phyloP scores from a whole-genome alignment of 768 basidiomycete species.

The Sutorius australiensis region DNA sequence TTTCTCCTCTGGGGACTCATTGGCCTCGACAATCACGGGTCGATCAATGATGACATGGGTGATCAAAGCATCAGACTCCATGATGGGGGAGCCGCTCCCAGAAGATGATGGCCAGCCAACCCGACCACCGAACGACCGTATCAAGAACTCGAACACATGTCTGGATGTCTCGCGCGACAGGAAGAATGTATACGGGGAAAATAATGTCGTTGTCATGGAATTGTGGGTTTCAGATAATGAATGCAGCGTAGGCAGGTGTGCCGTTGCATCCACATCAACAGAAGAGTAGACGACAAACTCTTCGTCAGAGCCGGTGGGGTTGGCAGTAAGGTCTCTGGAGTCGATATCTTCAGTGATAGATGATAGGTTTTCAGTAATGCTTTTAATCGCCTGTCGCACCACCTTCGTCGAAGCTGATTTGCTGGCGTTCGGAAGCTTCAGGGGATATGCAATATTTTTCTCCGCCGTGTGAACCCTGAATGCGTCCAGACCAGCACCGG shows the following conservation, averaged over 20 bases:
- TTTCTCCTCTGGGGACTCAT: constrained; percentile 55
- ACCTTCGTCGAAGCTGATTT: constrained; percentile 54
- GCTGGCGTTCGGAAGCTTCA: constrained; percentile 8
- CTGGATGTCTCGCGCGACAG: constrained; percentile 91
- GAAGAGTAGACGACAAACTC: constrained; percentile 64
- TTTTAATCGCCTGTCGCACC: constrained; percentile 46
- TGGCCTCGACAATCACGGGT: constrained; percentile 49
- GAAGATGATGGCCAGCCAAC: constrained; percentile 86
- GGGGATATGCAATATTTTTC: not conserved
- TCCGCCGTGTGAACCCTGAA: constrained; percentile 56
- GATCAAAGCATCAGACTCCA: no score
- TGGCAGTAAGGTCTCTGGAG: constrained; percentile 27
- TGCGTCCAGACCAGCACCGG: constrained; percentile 61
- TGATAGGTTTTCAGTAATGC: constrained; percentile 30
- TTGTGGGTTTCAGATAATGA: no score
- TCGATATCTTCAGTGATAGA: constrained; percentile 35
- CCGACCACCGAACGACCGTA: constrained; percentile 87
- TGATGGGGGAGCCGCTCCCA: constrained; percentile 70
- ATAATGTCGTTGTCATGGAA: constrained; percentile 24
- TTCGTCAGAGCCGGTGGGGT: constrained; percentile 44
- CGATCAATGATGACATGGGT: constrained; percentile 78
- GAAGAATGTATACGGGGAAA: constrained; percentile 86
- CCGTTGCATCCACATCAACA: no score
- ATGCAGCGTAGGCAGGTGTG: no score
- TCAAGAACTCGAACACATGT: constrained; percentile 88